Conservation (phyloP, 2,329 filamentous ascomycete genomes). For the Pseudogymnoascus sp. region DNA sequence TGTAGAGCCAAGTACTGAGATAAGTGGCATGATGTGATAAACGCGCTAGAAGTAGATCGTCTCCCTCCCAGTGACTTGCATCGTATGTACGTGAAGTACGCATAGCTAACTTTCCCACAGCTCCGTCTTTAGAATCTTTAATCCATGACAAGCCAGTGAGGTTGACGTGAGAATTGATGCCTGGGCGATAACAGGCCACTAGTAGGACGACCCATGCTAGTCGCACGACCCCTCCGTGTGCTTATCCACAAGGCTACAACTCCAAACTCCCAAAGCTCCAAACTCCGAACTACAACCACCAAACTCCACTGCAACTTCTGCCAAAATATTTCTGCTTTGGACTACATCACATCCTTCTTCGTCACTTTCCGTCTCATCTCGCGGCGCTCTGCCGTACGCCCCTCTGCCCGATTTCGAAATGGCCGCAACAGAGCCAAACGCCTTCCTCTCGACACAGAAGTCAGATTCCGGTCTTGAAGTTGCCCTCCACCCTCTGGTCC, state of each 20-base stretch:
- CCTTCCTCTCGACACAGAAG: slow-evolving; percentile 58
- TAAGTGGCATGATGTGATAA: too few relatives aligned
- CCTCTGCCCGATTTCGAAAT: slow-evolving; percentile 28
- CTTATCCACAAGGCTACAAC: slow-evolving; percentile 8
- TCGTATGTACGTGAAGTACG: too few relatives aligned
- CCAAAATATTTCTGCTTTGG: neutral
- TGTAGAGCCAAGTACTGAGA: too few relatives aligned
- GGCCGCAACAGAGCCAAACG: slow-evolving; percentile 39
- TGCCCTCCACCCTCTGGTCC: slow-evolving; percentile 83
- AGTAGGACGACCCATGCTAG: neutral
- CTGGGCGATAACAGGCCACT: neutral
- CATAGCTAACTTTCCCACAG: too few relatives aligned
- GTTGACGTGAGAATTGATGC: too few relatives aligned
- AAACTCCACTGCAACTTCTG: neutral
- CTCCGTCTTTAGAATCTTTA: too few relatives aligned
- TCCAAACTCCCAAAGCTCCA: neutral
- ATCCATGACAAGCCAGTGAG: too few relatives aligned
- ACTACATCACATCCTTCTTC: neutral
- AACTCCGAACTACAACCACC: neutral
- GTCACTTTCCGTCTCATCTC: neutral
- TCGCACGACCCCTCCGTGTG: neutral
- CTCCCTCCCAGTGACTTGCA: too few relatives aligned
- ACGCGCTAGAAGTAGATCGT: too few relatives aligned
- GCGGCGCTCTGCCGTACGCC: neutral
- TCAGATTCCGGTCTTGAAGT: slow-evolving; percentile 61